phyloP scores from a whole-genome alignment of 1,284 basidiomycete species.

The Fomitopsis betulina region DNA sequence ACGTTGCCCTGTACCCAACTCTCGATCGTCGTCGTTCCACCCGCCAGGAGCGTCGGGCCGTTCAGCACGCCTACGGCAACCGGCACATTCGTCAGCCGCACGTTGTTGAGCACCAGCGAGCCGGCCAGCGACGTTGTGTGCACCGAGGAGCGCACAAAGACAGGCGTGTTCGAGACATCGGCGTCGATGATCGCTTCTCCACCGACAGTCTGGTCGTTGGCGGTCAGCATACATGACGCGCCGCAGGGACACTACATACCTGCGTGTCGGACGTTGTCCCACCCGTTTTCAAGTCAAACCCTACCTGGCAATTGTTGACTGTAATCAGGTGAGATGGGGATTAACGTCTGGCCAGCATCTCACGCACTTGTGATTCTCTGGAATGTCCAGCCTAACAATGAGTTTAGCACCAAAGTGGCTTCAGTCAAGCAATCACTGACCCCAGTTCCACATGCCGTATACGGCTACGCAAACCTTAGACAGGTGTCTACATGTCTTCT shows the following conservation, averaged over 20 bases:
- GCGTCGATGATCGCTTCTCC: slow-evolving; percentile 61
- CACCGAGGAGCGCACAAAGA: slow-evolving; percentile 33
- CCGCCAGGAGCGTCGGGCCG: slow-evolving; percentile 47
- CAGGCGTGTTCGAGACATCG: slow-evolving; percentile 43
- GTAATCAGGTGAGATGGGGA: background rate
- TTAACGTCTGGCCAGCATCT: background rate
- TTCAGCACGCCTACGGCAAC: slow-evolving; percentile 45
- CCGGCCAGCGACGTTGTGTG: slow-evolving; percentile 34
- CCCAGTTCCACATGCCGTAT: slow-evolving; percentile 53
- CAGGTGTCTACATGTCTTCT: background rate
- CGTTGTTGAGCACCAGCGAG: slow-evolving; percentile 57
- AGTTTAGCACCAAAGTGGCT: background rate
- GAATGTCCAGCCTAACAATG: slow-evolving; percentile 27
- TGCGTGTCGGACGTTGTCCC: slow-evolving; percentile 27
- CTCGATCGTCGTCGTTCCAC: slow-evolving; percentile 50
- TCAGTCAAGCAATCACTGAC: slow-evolving; percentile 16
- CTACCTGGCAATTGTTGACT: slow-evolving; percentile 49
- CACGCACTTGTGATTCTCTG: slow-evolving; percentile 37
- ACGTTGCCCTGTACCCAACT: slow-evolving; percentile 76
- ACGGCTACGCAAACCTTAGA: slow-evolving; percentile 15
- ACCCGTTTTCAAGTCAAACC: slow-evolving; percentile 47
- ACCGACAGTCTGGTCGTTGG: slow-evolving; percentile 32
- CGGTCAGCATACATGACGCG: background rate
- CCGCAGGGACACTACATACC: slow-evolving; percentile 10
- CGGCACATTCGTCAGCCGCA: slow-evolving; percentile 49